Evolutionary conservation across 345 rosid species (phyloP).

Genomic region (Euphorbia lathyris): DNA sequence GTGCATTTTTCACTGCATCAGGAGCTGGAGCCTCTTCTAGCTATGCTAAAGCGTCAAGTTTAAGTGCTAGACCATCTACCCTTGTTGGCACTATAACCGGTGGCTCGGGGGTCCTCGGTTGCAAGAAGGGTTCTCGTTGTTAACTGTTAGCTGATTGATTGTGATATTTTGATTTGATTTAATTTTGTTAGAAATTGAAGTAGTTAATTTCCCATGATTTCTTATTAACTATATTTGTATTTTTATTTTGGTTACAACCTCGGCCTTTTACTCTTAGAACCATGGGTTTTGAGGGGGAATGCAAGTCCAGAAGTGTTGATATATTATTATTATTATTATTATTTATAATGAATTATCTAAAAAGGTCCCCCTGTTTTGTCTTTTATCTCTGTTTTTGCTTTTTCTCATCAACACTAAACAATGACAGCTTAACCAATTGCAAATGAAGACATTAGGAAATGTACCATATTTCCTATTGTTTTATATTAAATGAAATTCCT

Average conservation of each 20-base stretch:
- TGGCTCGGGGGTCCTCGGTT: conserved; percentile 20
- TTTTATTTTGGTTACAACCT: conserved; percentile 36
- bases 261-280: conserved; percentile 49
- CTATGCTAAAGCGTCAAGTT: conserved; percentile 30
- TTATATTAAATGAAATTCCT: neutral
- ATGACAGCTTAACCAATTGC: conserved; percentile 7
- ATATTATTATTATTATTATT: conserved; percentile 4
- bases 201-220: conserved; percentile 8
- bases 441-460: conserved; percentile 15
- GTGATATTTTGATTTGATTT: conserved; percentile 12
- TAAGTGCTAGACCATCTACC: conserved; percentile 29
- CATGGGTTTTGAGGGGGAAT: conserved; percentile 23
- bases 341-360: no score
- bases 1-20: conserved; percentile 26
- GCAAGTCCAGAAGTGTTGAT: conserved; percentile 51
- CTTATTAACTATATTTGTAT: neutral
- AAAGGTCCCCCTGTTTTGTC: neutral
- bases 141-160: conserved; percentile 24
- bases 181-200: conserved; percentile 9
- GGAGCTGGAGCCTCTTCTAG: conserved; percentile 32
- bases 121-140: conserved; percentile 26
- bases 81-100: conserved; percentile 25
- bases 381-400: neutral
- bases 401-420: neutral
- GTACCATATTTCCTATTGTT: no score